These are phyloP conservation scores for Nothophaeocryptopus gaeumannii DNA, from an alignment of 2,329 filamentous ascomycete species.

Conservation along the genomic window DNA sequence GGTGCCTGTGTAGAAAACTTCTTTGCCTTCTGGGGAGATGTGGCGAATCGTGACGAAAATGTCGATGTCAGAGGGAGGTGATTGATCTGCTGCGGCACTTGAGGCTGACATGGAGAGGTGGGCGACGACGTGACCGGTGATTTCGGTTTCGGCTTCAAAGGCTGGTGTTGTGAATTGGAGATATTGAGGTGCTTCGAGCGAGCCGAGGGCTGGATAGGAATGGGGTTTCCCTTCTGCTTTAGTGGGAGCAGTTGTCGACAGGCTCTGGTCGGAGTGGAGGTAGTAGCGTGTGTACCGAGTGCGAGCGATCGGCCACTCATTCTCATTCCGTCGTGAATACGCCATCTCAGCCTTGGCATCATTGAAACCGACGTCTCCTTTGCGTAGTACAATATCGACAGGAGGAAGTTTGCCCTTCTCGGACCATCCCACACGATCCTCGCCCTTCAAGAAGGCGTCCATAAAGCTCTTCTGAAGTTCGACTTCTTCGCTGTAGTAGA, in stretches of 20 bases:
- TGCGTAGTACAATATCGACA: conserved; percentile 61
- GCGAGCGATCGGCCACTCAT: conserved; percentile 64
- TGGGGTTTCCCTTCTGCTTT: conserved; percentile 25
- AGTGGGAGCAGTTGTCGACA: conserved; percentile 30
- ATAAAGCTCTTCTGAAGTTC: conserved; percentile 66
- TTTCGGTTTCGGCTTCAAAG: conserved; percentile 63
- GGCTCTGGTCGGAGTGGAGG: conserved; percentile 49
- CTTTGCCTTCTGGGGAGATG: conserved; percentile 53
- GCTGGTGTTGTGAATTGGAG: conserved; percentile 58
- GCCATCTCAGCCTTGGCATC: conserved; percentile 58
- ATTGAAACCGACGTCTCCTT: conserved; percentile 66
- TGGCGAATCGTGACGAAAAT: conserved; percentile 62
- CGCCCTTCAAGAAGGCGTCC: conserved; percentile 67
- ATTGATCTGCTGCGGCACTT: conserved; percentile 6
- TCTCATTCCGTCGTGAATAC: conserved; percentile 57
- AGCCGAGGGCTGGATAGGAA: conserved; percentile 60
- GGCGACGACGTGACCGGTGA: conserved; percentile 65
- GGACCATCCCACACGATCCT: conserved; percentile 63
- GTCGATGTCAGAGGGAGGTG: conserved; percentile 57
- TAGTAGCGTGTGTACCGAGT: conserved; percentile 63
- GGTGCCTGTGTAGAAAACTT: conserved; percentile 64
- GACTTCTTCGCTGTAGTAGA: conserved; percentile 68
- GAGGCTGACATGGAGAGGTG: conserved; percentile 60
- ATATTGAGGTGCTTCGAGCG: conserved; percentile 49
- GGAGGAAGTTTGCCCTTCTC: conserved; percentile 56